Evolutionary conservation across 768 basidiomycete species (phyloP).

Genomic region (Termitomyces sp.): DNA sequence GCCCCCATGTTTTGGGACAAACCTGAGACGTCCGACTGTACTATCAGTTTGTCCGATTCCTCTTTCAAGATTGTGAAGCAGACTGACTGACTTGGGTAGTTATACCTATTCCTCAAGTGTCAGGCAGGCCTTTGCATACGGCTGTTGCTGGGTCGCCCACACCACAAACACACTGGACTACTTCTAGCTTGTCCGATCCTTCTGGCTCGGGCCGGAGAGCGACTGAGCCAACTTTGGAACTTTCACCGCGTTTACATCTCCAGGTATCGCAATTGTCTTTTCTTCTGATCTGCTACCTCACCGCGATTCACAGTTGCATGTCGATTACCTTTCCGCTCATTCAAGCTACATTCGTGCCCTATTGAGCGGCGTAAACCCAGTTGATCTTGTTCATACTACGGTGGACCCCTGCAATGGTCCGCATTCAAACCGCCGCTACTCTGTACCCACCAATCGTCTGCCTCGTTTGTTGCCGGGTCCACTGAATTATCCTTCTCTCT

Average conservation of each 20-base stretch:
- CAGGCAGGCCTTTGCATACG: slow-evolving; percentile 27
- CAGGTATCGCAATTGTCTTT: slow-evolving; percentile 33
- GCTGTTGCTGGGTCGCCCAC: slow-evolving; percentile 21
- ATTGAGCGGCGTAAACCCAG: slow-evolving; percentile 59
- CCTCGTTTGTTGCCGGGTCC: slow-evolving; percentile 66
- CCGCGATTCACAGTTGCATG: slow-evolving; percentile 52
- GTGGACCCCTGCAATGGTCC: slow-evolving; percentile 18
- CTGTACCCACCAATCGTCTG: slow-evolving; percentile 45
- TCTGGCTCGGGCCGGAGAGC: slow-evolving; percentile 41
- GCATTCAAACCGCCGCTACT: slow-evolving; percentile 23
- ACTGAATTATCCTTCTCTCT: slow-evolving; percentile 61
- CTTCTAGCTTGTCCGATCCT: slow-evolving; percentile 31
- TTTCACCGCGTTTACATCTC: slow-evolving; percentile 53
- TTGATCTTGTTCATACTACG: slow-evolving; percentile 46
- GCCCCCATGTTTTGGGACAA: slow-evolving; percentile 71
- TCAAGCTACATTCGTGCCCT: slow-evolving; percentile 68
- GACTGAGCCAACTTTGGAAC: slow-evolving; percentile 44
- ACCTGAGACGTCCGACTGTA: slow-evolving; percentile 73
- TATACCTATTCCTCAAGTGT: slow-evolving; percentile 42
- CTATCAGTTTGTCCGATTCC: slow-evolving; percentile 46
- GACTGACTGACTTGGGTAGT: slow-evolving; percentile 26
- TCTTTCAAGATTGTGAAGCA: neutral
- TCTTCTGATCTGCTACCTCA: neutral
- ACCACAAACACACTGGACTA: slow-evolving; percentile 22
- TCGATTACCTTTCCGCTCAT: slow-evolving; percentile 78